These are phyloP conservation scores for Mallotus repandus DNA, from an alignment of 441 rosid species.

Conservation along the genomic window DNA sequence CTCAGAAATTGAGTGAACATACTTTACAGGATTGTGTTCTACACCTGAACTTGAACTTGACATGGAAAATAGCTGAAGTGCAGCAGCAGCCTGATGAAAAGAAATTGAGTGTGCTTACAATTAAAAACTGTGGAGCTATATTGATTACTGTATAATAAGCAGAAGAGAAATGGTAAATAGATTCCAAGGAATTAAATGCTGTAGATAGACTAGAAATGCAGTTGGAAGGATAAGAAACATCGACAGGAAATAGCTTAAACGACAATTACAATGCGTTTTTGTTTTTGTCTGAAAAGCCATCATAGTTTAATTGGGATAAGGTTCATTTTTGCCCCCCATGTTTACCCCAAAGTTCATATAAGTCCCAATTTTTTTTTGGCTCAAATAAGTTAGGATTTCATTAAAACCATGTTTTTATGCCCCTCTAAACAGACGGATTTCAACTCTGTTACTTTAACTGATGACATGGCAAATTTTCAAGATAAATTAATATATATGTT, in stretches of 20 bases:
- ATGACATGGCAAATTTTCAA: no score
- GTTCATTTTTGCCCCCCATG: no score
- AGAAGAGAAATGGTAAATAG: background rate
- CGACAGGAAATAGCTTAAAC: background rate
- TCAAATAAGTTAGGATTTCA: no score
- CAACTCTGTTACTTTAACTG: no score
- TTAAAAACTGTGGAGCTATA: background rate
- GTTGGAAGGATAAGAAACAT: background rate
- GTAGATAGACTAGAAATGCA: background rate
- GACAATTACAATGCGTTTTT: constrained; percentile 21
- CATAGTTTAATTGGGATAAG: background rate
- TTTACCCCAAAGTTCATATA: no score
- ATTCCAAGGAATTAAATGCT: background rate
- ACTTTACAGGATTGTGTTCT: constrained; percentile 23
- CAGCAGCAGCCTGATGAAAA: no score
- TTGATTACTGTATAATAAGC: background rate
- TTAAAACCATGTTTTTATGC: no score
- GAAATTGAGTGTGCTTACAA: background rate
- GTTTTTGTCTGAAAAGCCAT: constrained; percentile 11
- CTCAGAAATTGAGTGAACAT: constrained; percentile 39
- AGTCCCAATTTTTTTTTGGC: no score
- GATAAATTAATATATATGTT: no score
- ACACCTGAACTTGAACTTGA: constrained; percentile 23
- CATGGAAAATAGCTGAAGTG: constrained; percentile 25
- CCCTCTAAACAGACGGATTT: no score